Evolutionary conservation across 2,329 filamentous ascomycete genomes (phyloP), one percentile per base, ranked within the genome.

Genomic region (Madurella mycetomatis): DNA sequence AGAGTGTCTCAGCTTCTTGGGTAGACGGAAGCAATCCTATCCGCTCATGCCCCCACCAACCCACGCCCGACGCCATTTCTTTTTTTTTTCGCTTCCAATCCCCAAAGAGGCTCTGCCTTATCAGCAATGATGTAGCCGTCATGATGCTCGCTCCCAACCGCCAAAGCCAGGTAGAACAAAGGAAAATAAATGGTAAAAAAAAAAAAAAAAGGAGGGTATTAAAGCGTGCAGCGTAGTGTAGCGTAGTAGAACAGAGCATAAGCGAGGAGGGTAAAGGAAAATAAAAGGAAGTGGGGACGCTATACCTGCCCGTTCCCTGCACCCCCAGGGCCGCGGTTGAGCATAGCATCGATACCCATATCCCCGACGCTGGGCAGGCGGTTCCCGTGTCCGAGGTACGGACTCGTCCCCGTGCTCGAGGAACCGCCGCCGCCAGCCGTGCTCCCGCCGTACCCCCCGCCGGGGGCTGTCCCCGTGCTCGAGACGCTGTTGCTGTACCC

Each of bases 311-410:
- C 60, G 46, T 9, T 46, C 9, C 51, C 39, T 61, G 56, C 32
- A 52, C 55, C 47, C 47, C 68, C 65, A 9, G 67, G 65, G 13
- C 76, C 72, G 19, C 78, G 73, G 67, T 83, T 81, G 61, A 84
- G 81, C 55, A 84, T 77, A 48, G 78, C 72, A 49, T 78, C 77
- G 61, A 85, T 84, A 19, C 79, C 80, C 80, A 85, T 84, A 61
- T 84, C 81, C 13, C 62, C 60, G 47, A 78, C 76, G 58, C 78
- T 80, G 5, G 81, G 73, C 51, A 82, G 70, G 41, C 81, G 69
- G 60, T 76, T 73, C 9, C 71, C 69, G 59, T 73, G 70, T 47
- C 66, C 69, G 69, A 79, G 65, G 54, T 80, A 81, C 2, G 77
- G 75, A 54, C 77, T 78, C 30, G 68, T 70, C 11, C 70, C 71